Conservation (phyloP, 75 land plant genomes). For the Cunninghamia lanceolata region DNA sequence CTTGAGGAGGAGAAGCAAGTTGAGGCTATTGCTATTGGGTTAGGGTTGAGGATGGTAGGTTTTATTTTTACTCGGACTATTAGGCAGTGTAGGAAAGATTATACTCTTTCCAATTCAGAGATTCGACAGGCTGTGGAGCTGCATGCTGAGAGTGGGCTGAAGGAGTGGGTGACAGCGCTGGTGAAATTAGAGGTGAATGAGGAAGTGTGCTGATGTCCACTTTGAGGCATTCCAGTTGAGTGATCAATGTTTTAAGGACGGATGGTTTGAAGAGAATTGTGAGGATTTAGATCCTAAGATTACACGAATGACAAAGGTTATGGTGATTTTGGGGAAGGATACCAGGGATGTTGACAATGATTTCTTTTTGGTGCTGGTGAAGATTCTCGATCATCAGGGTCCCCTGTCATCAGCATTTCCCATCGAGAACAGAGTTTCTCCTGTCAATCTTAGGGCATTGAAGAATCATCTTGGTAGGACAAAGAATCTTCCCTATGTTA, state of each 20-base stretch:
- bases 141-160: slow-evolving; percentile 71
- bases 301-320: slow-evolving; percentile 86
- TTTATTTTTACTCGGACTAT: too few species aligned
- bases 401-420: slow-evolving; percentile 74
- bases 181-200: slow-evolving; percentile 92
- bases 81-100: slow-evolving; percentile 61
- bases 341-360: slow-evolving; percentile 88
- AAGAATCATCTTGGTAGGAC: slow-evolving; percentile 76
- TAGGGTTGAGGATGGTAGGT: too few species aligned
- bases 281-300: slow-evolving; percentile 71
- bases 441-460: slow-evolving; percentile 52
- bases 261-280: slow-evolving; percentile 62
- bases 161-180: slow-evolving; percentile 86
- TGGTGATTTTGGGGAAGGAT: slow-evolving; percentile 84
- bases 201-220: slow-evolving; percentile 93
- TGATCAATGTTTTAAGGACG: slow-evolving; percentile 90
- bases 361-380: slow-evolving; percentile 90
- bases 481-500: slow-evolving; percentile 66
- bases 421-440: slow-evolving; percentile 64
- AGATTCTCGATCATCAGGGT: slow-evolving; percentile 93
- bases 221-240: slow-evolving; percentile 98
- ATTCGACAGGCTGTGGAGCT: slow-evolving; percentile 80
- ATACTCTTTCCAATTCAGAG: slow-evolving; percentile 74
- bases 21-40: slow-evolving; percentile 18
- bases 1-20: slow-evolving; percentile 78